These are phyloP conservation scores for Acorus gramineus DNA, from an alignment of 106 monocot species.

Conservation along the genomic window DNA sequence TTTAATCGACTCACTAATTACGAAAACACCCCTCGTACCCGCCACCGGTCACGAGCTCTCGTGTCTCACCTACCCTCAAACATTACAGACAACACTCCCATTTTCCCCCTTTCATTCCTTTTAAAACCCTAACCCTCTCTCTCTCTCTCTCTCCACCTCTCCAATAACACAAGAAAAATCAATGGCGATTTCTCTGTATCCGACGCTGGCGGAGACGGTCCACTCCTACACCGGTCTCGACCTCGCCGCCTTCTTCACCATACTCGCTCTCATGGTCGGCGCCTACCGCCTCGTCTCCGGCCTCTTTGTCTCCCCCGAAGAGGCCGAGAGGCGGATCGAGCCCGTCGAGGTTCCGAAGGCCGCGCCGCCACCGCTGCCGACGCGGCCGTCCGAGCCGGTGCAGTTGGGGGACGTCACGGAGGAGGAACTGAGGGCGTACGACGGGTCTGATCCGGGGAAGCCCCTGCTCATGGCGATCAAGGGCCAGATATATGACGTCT, in stretches of 20 bases:
- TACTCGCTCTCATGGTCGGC: conserved; percentile 61
- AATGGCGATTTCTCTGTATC: conserved; percentile 22
- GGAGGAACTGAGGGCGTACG: conserved; percentile 50
- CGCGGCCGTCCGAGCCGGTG: conserved; percentile 28
- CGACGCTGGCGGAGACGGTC: conserved; percentile 34
- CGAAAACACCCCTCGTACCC: no score
- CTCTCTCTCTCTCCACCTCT: no score
- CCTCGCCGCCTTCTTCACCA: conserved; percentile 66
- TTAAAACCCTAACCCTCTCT: no score
- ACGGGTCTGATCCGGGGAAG: conserved; percentile 68
- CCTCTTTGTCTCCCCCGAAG: conserved; percentile 57
- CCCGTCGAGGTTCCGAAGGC: conserved; percentile 5
- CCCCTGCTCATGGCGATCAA: conserved; percentile 75
- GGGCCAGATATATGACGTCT: conserved; percentile 74
- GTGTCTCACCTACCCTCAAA: no score
- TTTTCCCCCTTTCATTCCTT: no score
- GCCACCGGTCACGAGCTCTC: no score
- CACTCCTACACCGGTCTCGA: conserved; percentile 67
- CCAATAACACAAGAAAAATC: no score
- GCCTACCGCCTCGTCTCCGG: conserved; percentile 60
- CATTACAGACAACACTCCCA: no score
- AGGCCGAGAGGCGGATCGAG: no score
- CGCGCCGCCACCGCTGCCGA: neutral
- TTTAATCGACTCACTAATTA: no score
- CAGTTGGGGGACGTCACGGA: conserved; percentile 58